phyloP scores from a whole-genome alignment of 2,329 filamentous ascomycete genomes.

The Fusarium anguioides region DNA sequence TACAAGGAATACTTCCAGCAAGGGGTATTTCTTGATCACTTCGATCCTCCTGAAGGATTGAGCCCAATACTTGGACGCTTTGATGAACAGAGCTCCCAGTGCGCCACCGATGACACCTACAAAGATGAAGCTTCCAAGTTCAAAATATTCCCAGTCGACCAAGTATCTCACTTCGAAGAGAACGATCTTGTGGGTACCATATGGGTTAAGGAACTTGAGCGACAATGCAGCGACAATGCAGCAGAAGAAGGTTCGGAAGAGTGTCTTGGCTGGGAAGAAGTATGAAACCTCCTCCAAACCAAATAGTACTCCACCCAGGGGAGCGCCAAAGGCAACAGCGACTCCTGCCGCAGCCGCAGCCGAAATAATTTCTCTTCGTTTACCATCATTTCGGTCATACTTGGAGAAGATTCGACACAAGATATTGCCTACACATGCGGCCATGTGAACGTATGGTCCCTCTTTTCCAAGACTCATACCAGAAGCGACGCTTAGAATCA shows the following conservation, averaged over 20 bases:
- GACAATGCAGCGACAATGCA: slow-evolving; percentile 93
- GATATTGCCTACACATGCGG: slow-evolving; percentile 94
- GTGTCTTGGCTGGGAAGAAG: slow-evolving; percentile 96
- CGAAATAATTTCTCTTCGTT: slow-evolving; percentile 92
- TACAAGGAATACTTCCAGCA: slow-evolving; percentile 89
- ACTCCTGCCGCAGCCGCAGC: slow-evolving; percentile 92
- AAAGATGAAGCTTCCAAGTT: slow-evolving; percentile 85
- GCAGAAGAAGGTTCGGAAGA: slow-evolving; percentile 98
- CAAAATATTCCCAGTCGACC: slow-evolving; percentile 93
- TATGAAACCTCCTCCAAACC: slow-evolving; percentile 95
- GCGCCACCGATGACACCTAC: slow-evolving; percentile 87
- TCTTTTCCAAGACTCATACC: slow-evolving; percentile 96
- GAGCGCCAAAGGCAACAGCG: slow-evolving; percentile 93
- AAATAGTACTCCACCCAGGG: slow-evolving; percentile 87
- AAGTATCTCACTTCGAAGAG: slow-evolving; percentile 94
- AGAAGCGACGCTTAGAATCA: slow-evolving; percentile 90
- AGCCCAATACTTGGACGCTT: slow-evolving; percentile 91
- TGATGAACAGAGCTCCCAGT: slow-evolving; percentile 93
- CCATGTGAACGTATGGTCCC: slow-evolving; percentile 96
- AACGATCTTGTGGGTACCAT: slow-evolving; percentile 96
- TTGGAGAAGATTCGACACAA: slow-evolving; percentile 93
- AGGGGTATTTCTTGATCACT: slow-evolving; percentile 82
- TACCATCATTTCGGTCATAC: slow-evolving; percentile 93
- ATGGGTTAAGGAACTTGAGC: slow-evolving; percentile 94
- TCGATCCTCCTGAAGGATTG: slow-evolving; percentile 84